A percentile compares a stretch with the other conserved stretches of the same genome.
Conservation (phyloP, 495 filamentous ascomycete species). For the Talaromyces liani region DNA sequence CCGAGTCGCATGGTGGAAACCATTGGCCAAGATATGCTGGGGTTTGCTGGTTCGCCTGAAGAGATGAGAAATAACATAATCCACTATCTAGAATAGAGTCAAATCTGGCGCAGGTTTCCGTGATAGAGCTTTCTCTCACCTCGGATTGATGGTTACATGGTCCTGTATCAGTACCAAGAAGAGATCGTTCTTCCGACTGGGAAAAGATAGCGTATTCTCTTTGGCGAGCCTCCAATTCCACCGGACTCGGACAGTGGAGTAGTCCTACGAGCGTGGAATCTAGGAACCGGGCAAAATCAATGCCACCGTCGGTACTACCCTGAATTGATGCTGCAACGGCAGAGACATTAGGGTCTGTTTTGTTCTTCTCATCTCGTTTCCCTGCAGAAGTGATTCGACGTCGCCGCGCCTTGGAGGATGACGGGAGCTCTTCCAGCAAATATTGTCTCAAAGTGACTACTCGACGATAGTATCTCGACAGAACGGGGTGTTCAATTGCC, state of each 20-base stretch:
- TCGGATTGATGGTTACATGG: slow-evolving; percentile 48
- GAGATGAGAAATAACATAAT: slow-evolving; percentile 71
- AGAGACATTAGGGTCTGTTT: not conserved
- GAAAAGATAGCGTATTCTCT: slow-evolving; percentile 61
- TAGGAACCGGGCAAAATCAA: slow-evolving; percentile 47
- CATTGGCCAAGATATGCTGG: slow-evolving; percentile 71
- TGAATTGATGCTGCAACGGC: not conserved
- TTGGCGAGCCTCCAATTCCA: slow-evolving; percentile 33
- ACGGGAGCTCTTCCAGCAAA: slow-evolving; percentile 47
- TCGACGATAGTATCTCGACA: slow-evolving; percentile 65
- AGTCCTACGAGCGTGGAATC: slow-evolving; percentile 63
- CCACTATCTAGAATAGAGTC: slow-evolving; percentile 57
- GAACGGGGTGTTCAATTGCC: slow-evolving; percentile 50
- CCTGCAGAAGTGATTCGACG: slow-evolving; percentile 37
- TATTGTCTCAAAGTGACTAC: slow-evolving; percentile 67
- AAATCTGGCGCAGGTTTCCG: slow-evolving; percentile 4
- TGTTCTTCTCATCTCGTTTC: not conserved
- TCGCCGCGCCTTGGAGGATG: slow-evolving; percentile 43
- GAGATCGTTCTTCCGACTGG: slow-evolving; percentile 41
- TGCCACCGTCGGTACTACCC: slow-evolving; percentile 10
- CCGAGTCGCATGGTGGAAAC: slow-evolving; percentile 46
- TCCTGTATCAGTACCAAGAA: slow-evolving; percentile 28
- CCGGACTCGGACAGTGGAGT: slow-evolving; percentile 22
- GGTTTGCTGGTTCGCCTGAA: slow-evolving; percentile 58
- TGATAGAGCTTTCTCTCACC: slow-evolving; percentile 30